Evolutionary conservation across 371 early-diverging fungal genomes (phyloP).

Genomic region (Mycotypha africana): DNA sequence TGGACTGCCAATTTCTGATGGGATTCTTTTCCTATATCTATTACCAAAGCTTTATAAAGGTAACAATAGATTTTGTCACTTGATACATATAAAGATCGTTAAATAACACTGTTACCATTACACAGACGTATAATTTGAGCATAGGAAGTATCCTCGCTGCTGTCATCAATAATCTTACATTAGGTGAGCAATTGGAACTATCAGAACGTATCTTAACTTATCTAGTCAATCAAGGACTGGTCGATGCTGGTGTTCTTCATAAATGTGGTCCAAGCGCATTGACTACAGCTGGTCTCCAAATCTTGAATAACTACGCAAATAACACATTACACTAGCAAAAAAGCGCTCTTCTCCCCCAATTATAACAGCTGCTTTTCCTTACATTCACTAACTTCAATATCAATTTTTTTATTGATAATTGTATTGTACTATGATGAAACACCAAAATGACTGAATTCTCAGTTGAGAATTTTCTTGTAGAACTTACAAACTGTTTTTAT

Average conservation of each 20-base stretch:
- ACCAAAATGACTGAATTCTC: too few relatives aligned
- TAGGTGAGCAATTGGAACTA: conserved; percentile 50
- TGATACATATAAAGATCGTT: neutral
- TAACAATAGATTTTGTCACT: conserved; percentile 6
- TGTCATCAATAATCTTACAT: conserved; percentile 35
- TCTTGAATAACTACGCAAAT: conserved; percentile 2
- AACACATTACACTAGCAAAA: too few relatives aligned
- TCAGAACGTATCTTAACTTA: conserved; percentile 48
- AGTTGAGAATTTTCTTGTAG: too few relatives aligned
- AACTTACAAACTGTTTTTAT: too few relatives aligned
- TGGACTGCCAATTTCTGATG: conserved; percentile 99
- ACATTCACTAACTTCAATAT: too few relatives aligned
- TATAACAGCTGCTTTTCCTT: too few relatives aligned
- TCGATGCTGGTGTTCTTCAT: conserved; percentile 36
- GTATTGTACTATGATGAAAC: too few relatives aligned
- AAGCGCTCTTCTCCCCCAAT: too few relatives aligned
- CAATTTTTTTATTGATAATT: too few relatives aligned
- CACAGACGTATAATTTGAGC: conserved; percentile 31
- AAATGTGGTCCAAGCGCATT: conserved; percentile 30
- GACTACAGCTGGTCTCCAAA: conserved; percentile 16
- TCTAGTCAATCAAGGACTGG: conserved; percentile 49
- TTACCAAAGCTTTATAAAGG: conserved; percentile 83
- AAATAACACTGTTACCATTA: neutral
- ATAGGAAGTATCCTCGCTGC: conserved; percentile 46
- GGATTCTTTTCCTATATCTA: conserved; percentile 93